phyloP scores from a whole-genome alignment of 2,329 filamentous ascomycete species.

The Blastomyces gilchristii region DNA sequence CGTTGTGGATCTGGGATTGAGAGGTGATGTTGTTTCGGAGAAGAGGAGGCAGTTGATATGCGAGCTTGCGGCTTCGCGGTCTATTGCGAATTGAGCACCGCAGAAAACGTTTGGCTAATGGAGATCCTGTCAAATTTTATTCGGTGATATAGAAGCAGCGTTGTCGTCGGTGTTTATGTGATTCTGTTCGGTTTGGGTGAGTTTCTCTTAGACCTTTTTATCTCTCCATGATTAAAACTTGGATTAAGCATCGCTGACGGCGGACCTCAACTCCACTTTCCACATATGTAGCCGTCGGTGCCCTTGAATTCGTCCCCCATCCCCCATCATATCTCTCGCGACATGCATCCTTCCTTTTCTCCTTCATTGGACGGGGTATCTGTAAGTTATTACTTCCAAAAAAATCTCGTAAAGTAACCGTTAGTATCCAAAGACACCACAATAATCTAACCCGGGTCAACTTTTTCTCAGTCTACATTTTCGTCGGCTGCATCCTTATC shows the following conservation, averaged over 20 bases:
- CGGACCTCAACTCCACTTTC: not conserved
- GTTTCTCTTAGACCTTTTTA: conserved; percentile 20
- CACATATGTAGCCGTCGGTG: conserved; percentile 48
- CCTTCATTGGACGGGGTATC: conserved; percentile 85
- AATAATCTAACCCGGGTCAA: not conserved
- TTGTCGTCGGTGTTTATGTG: conserved; percentile 77
- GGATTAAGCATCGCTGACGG: not conserved
- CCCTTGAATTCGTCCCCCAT: conserved; percentile 70
- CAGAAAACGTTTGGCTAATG: not conserved
- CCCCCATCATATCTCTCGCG: conserved; percentile 85
- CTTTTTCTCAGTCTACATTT: conserved; percentile 72
- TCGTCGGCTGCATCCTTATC: conserved; percentile 78
- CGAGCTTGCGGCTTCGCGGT: not conserved
- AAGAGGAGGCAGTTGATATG: not conserved
- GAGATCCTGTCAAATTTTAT: not conserved
- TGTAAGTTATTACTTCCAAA: conserved; percentile 54
- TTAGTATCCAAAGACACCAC: conserved; percentile 7
- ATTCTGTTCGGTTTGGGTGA: conserved; percentile 80
- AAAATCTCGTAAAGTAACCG: too few relatives aligned
- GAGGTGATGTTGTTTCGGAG: not conserved
- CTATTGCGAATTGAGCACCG: not conserved
- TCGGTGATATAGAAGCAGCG: conserved; percentile 45
- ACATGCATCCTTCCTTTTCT: conserved; percentile 97
- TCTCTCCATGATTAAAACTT: not conserved
- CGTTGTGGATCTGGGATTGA: not conserved